phyloP scores from a whole-genome alignment of 495 filamentous ascomycete genomes.

The Margaritispora aquatica region DNA sequence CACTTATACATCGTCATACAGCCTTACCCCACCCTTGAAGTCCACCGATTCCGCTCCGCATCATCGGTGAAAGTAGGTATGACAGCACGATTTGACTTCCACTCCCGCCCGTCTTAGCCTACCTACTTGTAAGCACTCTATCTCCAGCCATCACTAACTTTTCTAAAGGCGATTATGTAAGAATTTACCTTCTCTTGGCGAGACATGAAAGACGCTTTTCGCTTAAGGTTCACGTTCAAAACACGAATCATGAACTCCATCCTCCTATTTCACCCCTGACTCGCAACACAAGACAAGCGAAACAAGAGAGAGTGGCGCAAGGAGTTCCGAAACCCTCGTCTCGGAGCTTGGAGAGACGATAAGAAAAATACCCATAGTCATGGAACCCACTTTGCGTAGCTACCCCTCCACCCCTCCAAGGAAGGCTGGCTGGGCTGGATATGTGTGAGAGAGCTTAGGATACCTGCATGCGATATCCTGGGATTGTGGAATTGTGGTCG shows the following conservation, averaged over 20 bases:
- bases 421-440: too few relatives aligned
- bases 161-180: background rate
- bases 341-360: background rate
- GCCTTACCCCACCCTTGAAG: background rate
- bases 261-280: background rate
- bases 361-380: conserved; percentile 3
- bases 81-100: background rate
- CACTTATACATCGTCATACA: background rate
- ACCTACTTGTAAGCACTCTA: background rate
- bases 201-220: too few relatives aligned
- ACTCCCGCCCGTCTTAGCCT: background rate
- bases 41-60: background rate
- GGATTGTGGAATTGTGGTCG: background rate
- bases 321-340: background rate
- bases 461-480: background rate
- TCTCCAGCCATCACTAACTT: background rate
- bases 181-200: too few relatives aligned
- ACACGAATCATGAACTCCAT: background rate
- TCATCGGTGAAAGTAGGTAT: too few relatives aligned
- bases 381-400: background rate
- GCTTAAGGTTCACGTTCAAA: too few relatives aligned
- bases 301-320: background rate
- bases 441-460: too few relatives aligned
- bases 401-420: conserved; percentile 1
- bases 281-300: background rate